phyloP scores from a whole-genome alignment of 2,329 filamentous ascomycete species.

The Fusarium nematophilum region DNA sequence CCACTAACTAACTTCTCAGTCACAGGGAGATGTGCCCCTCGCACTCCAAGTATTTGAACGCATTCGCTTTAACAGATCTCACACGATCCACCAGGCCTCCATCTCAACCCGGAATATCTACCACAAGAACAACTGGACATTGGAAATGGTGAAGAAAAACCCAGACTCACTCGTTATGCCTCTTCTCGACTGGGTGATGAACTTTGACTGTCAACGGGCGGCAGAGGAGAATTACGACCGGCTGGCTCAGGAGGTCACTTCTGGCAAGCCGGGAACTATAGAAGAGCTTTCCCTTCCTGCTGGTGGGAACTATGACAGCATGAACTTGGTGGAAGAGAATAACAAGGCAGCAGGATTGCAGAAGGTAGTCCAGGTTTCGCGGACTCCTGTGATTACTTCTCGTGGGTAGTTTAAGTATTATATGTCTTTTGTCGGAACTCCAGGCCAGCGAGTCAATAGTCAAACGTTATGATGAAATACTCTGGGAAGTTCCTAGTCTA shows the following conservation, averaged over 20 bases:
- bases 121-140: slow-evolving; percentile 4
- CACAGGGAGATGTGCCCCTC: slow-evolving; percentile 4
- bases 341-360: too few species aligned
- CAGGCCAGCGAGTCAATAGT: too few species aligned
- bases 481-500: too few species aligned
- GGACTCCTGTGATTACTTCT: too few species aligned
- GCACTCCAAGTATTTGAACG: neutral
- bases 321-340: too few species aligned
- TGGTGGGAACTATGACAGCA: too few species aligned
- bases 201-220: slow-evolving; percentile 1
- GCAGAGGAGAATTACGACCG: neutral
- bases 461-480: too few species aligned
- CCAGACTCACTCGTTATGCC: neutral
- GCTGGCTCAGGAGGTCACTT: neutral
- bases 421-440: too few species aligned
- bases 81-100: slow-evolving; percentile 4
- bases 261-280: neutral
- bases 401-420: too few species aligned
- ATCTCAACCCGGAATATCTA: neutral
- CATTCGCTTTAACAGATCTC: slow-evolving; percentile 12
- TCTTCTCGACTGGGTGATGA: slow-evolving; percentile 3
- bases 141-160: neutral
- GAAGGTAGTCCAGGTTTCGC: too few species aligned
- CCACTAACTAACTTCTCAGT: too few species aligned
- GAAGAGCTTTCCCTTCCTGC: slow-evolving; percentile 8